Evolutionary conservation across 805 yeast species (phyloP).

Genomic region (Wickerhamiella australiensis): DNA sequence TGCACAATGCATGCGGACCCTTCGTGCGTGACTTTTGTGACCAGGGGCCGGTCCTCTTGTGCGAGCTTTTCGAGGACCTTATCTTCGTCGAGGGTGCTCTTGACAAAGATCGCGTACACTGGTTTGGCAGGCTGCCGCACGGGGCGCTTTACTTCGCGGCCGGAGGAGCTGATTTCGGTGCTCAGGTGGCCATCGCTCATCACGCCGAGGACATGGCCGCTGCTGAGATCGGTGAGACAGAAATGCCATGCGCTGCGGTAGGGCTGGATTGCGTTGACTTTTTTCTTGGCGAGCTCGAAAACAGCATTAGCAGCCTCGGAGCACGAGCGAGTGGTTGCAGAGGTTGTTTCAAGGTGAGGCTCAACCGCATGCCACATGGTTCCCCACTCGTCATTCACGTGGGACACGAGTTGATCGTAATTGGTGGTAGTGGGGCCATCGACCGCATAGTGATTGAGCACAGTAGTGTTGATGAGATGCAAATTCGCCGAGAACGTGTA

Average conservation of each 20-base stretch:
- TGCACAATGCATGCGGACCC: constrained; percentile 21
- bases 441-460: constrained; percentile 55
- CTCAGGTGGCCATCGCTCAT: constrained; percentile 38
- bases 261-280: constrained; percentile 29
- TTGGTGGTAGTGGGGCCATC: constrained; percentile 35
- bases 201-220: constrained; percentile 39
- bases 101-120: constrained; percentile 2
- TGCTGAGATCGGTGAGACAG: constrained; percentile 49
- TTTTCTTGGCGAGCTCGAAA: constrained; percentile 1
- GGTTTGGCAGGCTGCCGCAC: constrained; percentile 19
- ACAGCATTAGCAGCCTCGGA: constrained; percentile 18
- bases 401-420: constrained; percentile 15
- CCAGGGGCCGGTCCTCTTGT: constrained; percentile 26
- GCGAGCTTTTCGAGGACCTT: constrained; percentile 26
- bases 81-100: constrained; percentile 27
- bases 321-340: not conserved
- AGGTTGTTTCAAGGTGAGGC: constrained; percentile 32
- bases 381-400: constrained; percentile 5
- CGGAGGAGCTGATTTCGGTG: constrained; percentile 43
- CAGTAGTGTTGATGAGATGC: constrained; percentile 57
- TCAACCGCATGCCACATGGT: constrained; percentile 50
- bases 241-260: constrained; percentile 70
- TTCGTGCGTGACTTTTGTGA: constrained; percentile 26
- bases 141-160: constrained; percentile 42
- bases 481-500: constrained; percentile 61